These are phyloP conservation scores for Gnomoniopsis smithogilvyi DNA, from an alignment of 2,329 filamentous ascomycete species.

Conservation along the genomic window DNA sequence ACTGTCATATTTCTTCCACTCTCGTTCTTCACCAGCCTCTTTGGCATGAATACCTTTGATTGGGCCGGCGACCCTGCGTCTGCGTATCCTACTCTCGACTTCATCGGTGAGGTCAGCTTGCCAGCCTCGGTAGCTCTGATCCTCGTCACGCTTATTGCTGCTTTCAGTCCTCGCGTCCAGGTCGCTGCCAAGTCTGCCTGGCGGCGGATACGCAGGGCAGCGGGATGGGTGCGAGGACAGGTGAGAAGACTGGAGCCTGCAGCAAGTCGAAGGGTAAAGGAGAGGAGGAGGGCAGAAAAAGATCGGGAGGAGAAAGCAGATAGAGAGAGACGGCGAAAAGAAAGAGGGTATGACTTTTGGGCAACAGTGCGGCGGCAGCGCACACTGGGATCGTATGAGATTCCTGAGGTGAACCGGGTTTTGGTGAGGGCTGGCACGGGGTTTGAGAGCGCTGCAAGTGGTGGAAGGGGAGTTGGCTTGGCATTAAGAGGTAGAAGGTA, in stretches of 20 bases:
- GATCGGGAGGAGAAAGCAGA: conserved; percentile 22
- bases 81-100: conserved; percentile 38
- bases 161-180: conserved; percentile 50
- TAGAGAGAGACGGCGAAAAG: conserved; percentile 22
- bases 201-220: background rate
- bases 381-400: conserved; percentile 28
- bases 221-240: conserved; percentile 1
- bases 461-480: background rate
- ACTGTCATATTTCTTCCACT: conserved; percentile 62
- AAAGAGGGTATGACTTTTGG: conserved; percentile 39
- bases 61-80: conserved; percentile 44
- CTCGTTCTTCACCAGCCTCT: conserved; percentile 63
- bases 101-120: conserved; percentile 46
- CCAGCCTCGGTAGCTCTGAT: conserved; percentile 49
- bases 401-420: conserved; percentile 34
- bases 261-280: conserved; percentile 17
- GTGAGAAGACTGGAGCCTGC: conserved; percentile 26
- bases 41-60: conserved; percentile 63
- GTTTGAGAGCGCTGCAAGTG: conserved; percentile 2
- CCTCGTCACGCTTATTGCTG: conserved; percentile 46
- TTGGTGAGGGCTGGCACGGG: conserved; percentile 5
- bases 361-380: conserved; percentile 31
- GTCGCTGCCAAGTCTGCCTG: conserved; percentile 22
- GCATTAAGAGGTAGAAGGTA: conserved; percentile 2
- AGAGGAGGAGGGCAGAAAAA: conserved; percentile 18